Conservation (phyloP, 257 asterid species). For the Solanum tarapatanum region DNA sequence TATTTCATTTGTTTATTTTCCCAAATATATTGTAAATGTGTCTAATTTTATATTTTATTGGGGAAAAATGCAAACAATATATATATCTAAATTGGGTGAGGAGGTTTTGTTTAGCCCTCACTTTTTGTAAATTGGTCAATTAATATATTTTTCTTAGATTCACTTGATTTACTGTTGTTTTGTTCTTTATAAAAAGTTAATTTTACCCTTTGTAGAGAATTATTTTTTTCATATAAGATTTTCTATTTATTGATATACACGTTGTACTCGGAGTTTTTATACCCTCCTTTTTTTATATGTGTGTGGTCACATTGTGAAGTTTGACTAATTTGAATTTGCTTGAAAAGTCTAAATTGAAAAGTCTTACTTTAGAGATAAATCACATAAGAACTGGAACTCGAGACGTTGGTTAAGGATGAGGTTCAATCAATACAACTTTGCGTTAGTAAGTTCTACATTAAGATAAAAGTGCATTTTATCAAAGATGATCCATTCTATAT, state of each 20-base stretch:
- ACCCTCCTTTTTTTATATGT: neutral
- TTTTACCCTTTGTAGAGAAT: neutral
- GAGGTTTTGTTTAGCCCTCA: neutral
- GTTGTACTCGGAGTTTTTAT: neutral
- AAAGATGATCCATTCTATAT: no score
- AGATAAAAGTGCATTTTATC: neutral
- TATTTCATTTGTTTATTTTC: neutral
- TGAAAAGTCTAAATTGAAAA: neutral
- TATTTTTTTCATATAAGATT: neutral
- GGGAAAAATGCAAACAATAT: neutral
- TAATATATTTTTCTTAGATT: neutral
- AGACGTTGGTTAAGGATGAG: neutral
- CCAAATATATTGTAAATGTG: neutral
- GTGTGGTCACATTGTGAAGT: neutral
- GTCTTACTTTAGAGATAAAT: neutral
- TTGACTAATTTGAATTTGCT: neutral
- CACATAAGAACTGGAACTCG: neutral
- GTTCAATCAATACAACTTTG: neutral
- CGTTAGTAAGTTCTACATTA: neutral
- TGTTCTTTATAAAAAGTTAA: neutral
- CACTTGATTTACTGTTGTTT: neutral
- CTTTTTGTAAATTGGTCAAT: neutral
- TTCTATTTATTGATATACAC: neutral
- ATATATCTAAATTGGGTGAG: neutral
- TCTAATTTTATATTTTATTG: neutral